Evolutionary conservation across 495 filamentous ascomycete genomes (phyloP), one percentile per base, ranked within the genome.

Genomic region (Xylaria palmicola): DNA sequence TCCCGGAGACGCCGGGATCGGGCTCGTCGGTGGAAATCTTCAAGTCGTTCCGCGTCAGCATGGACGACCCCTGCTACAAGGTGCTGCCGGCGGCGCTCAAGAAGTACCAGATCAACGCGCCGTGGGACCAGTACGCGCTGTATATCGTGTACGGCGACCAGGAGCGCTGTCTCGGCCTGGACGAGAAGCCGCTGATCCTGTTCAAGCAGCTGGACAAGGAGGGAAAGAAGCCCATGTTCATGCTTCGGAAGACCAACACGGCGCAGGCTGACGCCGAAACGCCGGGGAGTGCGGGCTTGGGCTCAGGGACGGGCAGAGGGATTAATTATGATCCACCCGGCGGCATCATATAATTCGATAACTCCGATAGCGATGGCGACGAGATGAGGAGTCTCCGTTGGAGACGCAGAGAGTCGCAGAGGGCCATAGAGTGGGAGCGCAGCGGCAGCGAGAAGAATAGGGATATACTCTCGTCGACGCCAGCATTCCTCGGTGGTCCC

Each of bases 181-280:
- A 97, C 36, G 94, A 98, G 76, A 91, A 93, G 67, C 94, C 94
- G 22, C 80, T 98, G 41, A 91, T 96, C 58, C 78, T 98, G 59
- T 98, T 98, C 79, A 98, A 98, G 77, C 93, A 97, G 67, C 79
- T 98, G 44, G 92, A 97, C 72, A 90, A 89, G 67, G 94, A 98
- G 75, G 95, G 95, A 12, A 87, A 91, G 73, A 98, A 98, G 70
- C 94, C 94, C 32, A 98, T 98, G 94, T 98, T 98, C 70, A 98
- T 98, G 94, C 75, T 98, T 40, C 79, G 94, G 49, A 90, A 90
- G 74, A 83, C 80, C 20, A 82, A 78, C 51, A 75, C 79, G 29
- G 77, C 73, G 6, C 75, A 75, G 53, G 72, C 68, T 6, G 77
- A 78, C 26, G 69, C 49, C 6, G 79, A 79, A 26, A 66, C 63